Conservation (phyloP, 768 basidiomycete species). For the Russula compacta region DNA sequence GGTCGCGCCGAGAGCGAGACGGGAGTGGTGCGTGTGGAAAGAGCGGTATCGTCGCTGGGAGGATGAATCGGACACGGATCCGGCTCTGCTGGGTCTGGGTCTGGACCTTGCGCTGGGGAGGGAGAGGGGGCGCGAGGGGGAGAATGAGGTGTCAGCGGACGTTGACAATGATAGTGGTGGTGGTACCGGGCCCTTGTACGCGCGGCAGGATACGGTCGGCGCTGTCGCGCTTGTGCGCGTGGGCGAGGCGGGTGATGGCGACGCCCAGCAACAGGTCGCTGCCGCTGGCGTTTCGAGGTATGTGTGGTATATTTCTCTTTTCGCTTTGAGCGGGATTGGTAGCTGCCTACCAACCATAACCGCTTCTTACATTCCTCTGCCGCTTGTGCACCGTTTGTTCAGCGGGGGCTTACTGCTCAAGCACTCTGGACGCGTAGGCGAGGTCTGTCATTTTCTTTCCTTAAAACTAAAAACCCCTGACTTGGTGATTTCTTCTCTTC, state of each 20-base stretch:
- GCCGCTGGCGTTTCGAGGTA: slow-evolving; percentile 75
- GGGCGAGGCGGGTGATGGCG: slow-evolving; percentile 27
- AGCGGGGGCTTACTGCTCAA: slow-evolving; percentile 81
- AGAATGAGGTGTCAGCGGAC: not conserved
- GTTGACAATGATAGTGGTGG: no score
- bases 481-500: no score
- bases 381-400: no score
- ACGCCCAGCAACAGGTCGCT: slow-evolving; percentile 28
- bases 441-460: slow-evolving; percentile 34
- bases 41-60: slow-evolving; percentile 28
- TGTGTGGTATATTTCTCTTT: not conserved
- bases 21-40: slow-evolving; percentile 59
- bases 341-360: no score
- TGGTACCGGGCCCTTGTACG: slow-evolving; percentile 10
- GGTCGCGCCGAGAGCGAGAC: slow-evolving; percentile 38
- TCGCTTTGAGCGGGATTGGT: not conserved
- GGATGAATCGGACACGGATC: not conserved
- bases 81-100: not conserved
- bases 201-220: slow-evolving; percentile 70
- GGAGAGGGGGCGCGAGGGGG: no score
- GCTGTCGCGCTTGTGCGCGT: slow-evolving; percentile 45
- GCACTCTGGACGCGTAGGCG: slow-evolving; percentile 62
- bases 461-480: not conserved
- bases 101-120: not conserved
- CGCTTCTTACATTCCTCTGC: not conserved